Conservation (phyloP, 2,329 filamentous ascomycete genomes). For the Penicillium sp. region DNA sequence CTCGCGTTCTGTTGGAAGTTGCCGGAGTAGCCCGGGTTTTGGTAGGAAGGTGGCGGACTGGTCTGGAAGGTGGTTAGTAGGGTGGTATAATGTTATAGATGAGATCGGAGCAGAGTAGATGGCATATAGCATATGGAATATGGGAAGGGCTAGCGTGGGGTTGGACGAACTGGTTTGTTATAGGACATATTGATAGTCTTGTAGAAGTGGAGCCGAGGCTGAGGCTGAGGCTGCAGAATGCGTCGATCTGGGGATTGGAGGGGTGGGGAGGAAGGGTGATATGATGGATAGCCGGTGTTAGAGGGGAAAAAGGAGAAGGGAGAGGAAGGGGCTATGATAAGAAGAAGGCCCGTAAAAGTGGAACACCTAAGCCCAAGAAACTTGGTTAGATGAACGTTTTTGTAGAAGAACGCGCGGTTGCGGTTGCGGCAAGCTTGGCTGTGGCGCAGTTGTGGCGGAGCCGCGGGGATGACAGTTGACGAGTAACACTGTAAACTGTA, state of each 20-base stretch:
- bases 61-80: slow-evolving; percentile 23
- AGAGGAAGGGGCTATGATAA: not conserved
- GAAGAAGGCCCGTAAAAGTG: not conserved
- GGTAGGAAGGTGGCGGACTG: slow-evolving; percentile 44
- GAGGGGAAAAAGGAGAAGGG: not conserved
- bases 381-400: not conserved
- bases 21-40: slow-evolving; percentile 34
- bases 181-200: slow-evolving; percentile 32
- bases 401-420: slow-evolving; percentile 13
- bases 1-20: slow-evolving; percentile 31
- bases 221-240: not conserved
- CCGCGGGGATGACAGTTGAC: not conserved
- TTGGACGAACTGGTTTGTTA: slow-evolving; percentile 35
- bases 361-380: slow-evolving; percentile 3
- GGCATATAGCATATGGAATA: no score
- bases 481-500: no score
- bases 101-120: not conserved
- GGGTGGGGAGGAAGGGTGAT: not conserved
- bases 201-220: not conserved
- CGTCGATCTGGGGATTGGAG: slow-evolving; percentile 5
- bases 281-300: not conserved
- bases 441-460: slow-evolving; percentile 1
- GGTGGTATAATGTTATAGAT: not conserved
- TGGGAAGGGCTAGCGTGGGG: not conserved
- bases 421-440: not conserved